Evolutionary conservation across 176 grass and related monocot genomes (phyloP), one percentile per base, ranked within the genome.

Genomic region (Carex parvula): DNA sequence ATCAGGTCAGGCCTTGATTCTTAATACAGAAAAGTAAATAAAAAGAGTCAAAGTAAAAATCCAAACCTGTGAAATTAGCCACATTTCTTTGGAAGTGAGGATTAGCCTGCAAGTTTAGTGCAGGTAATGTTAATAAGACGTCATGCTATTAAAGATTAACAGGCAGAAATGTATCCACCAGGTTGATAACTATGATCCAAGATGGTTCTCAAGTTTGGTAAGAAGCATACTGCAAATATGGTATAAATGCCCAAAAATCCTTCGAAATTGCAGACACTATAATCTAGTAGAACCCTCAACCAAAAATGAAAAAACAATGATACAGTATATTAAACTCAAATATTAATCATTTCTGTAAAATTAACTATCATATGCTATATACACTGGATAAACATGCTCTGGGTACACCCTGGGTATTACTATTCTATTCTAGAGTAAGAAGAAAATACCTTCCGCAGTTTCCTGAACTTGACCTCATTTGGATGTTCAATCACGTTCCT

Each of bases 401-500:
- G 48, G 44, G 22, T 12, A 53, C 71, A 75, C 22, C 68, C 7
- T 15, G 72, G 46, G 24, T 53, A 56, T 77, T 3, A 30, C 73
- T 56, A 14, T 77, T 77, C 1, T 32, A 56, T 6, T 10, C 14
- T 1, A 61, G 8, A 85, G 35, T 73, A 69, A 3, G 66, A 42
- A 15, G 3, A 81, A 44, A 42, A 89, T 80, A 95, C 96, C 93
- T 99, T 99, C 8, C 96, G 93, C 72, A 95, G 18, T 79, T 84
- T 99, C 84, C 79, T 93, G 78, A 93, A 99, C 32, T 91, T 93
- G 37, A 33, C 76, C 35, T 99, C 88, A 68, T 89, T 84, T 42
- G 96, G 96, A 59, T 95, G 87, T 15, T 98, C 88, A 85, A 98
- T 89, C 65, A 95, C 96, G 81, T 95, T 98, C 88, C 90, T 90